Conservation (phyloP, 768 basidiomycete genomes). For the Trametes coccinea region DNA sequence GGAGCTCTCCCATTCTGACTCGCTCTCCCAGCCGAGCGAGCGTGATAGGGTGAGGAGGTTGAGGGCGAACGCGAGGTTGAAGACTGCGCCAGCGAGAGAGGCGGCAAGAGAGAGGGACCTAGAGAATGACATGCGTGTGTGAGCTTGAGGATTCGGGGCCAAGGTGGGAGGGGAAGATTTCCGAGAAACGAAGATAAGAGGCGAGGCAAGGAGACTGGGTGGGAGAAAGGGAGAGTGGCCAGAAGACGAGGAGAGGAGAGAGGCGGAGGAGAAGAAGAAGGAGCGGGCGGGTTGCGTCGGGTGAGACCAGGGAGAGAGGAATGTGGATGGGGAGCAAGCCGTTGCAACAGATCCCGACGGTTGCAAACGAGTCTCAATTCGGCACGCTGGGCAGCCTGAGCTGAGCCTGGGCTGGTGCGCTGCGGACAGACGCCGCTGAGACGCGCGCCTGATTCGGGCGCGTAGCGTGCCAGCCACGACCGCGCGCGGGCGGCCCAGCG, state of each 20-base stretch:
- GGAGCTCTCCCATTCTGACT: constrained; percentile 51
- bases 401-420: too few relatives aligned
- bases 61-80: constrained; percentile 42
- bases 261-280: not conserved
- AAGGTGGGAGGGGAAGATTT: not conserved
- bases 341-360: not conserved
- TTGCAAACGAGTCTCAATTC: too few relatives aligned
- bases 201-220: not conserved
- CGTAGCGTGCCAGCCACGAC: not conserved
- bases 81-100: constrained; percentile 41
- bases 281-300: constrained; percentile 5
- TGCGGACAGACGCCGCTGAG: not conserved
- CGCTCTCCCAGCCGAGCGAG: constrained; percentile 47
- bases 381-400: too few relatives aligned
- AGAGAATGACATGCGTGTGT: constrained; percentile 23
- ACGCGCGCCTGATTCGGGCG: not conserved
- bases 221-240: not conserved
- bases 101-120: constrained; percentile 41
- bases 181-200: not conserved
- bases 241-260: not conserved
- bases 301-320: not conserved
- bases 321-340: not conserved
- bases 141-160: constrained; percentile 3
- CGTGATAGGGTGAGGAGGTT: constrained; percentile 46
- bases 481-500: not conserved